These are phyloP conservation scores for Yamadazyma akitaensis DNA, from an alignment of 805 yeast species.

Conservation along the genomic window DNA sequence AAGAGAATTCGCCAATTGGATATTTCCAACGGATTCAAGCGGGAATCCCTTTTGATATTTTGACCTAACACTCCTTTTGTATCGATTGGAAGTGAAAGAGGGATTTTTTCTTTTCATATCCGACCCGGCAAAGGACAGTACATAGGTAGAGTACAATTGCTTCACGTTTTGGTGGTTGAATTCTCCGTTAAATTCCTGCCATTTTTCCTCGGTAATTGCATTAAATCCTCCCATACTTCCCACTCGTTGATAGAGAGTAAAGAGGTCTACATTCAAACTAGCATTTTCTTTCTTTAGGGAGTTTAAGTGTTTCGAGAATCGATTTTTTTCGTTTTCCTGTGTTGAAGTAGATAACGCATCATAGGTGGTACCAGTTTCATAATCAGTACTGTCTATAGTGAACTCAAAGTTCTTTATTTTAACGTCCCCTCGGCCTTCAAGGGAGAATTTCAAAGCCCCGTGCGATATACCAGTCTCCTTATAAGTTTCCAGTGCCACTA, in stretches of 20 bases:
- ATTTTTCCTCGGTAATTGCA: not conserved
- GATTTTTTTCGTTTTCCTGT: not conserved
- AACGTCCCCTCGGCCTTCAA: not conserved
- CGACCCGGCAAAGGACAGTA: not conserved
- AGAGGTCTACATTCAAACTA: not conserved
- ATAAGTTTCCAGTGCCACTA: conserved; percentile 17
- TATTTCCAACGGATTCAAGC: conserved; percentile 11
- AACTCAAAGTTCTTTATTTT: not conserved
- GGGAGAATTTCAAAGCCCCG: conserved; percentile 72
- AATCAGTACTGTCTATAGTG: not conserved
- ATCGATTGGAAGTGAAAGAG: conserved; percentile 44
- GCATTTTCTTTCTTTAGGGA: not conserved
- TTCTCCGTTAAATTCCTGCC: not conserved
- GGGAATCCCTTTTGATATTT: conserved; percentile 46
- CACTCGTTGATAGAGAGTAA: not conserved
- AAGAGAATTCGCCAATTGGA: not conserved
- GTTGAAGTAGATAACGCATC: not conserved
- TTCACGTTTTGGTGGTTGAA: not conserved
- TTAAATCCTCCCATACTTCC: not conserved
- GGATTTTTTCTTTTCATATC: conserved; percentile 23
- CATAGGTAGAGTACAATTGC: not conserved
- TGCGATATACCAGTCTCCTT: conserved; percentile 49
- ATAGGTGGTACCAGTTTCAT: not conserved
- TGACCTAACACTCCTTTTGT: conserved; percentile 42
- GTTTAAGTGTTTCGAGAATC: too few species aligned